Base-by-base conservation (phyloP, 1,284 basidiomycete genomes). In the Naganishia cerealis region DNA sequence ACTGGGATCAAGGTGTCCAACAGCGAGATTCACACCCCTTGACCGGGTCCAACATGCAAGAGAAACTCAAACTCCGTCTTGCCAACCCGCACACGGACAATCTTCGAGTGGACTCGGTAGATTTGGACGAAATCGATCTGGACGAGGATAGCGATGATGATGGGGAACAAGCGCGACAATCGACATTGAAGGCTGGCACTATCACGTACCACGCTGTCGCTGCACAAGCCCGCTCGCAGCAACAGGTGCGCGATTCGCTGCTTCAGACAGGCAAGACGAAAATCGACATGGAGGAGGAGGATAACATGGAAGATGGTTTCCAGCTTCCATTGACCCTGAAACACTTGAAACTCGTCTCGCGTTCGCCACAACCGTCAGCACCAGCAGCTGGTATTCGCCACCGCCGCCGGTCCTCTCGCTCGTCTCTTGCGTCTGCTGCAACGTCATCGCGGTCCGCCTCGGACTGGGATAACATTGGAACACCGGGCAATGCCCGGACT, bases 151-250 rank as follows among this genome's bases (percentile, higher is more conserved):
- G 71, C n/a, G 68, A 67, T 33, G 42, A 39, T 12, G 74, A 74
- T n/a, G 46, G 46, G 13, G 75, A 78, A n/a, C 72, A 75, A n/a
- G 76, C 76, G 18, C 71, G 77, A 52, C 74, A 79, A 57, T 75
- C 73, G 16, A 79, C 79, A 0, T 63, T 81, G 46, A 78, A 77
- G 70, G 78, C 78, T 10, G 74, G 76, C 10, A 75, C 75, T 0
- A 77, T 76, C 61, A 56, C 61, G 18, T 46, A 72, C 69, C 40
- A 59, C 65, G 67, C n/a, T 29, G 52, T 29, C n/a, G 48, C 15
- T 6, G 46, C 46, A 7, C 46, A 50, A 24, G 46, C 46, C 0
- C 46, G 46, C 15, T 53, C 8, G 10, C 52, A 36, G 33, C 33
- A 18, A 15, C 54, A 55, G 12, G 54, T 26, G 46, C 8, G 21